Base-by-base conservation (phyloP, 768 basidiomycete genomes). In the Paxillus ammoniavirescens region DNA sequence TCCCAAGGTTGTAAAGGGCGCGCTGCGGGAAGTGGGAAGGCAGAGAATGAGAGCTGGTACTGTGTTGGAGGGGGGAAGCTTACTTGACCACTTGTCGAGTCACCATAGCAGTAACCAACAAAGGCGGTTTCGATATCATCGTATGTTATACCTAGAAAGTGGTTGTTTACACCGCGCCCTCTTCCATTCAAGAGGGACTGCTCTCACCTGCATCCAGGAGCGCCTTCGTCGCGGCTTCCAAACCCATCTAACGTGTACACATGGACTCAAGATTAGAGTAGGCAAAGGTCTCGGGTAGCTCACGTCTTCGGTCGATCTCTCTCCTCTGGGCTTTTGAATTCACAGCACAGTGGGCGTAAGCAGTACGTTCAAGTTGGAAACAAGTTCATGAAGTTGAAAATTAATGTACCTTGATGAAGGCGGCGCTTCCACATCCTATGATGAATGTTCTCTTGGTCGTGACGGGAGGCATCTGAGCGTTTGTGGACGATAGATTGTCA, bases 171-270 rank as follows among this genome's bases (percentile, higher is more conserved):
- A 15, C n/a, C 18, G 33, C 15, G 26, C 43, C 5, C 0, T 13
- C 33, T 37, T 37, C 10, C 21, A 23, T n/a, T 13, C 8, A 9
- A 3, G 21, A 30, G 17, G n/a, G 18, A 42, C 2, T 4, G 42
- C 44, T 17, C 71, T 47, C 47, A 84, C 87, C 88, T 58, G 91
- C 91, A 61, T 94, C 92, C 14, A 93, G 80, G 21, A 93, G 76
- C 0, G 92, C 91, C 61, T 94, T 93, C 1, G 89, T 91, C 1
- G 88, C 82, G 1, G 92, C 92, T 68, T 93, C 92, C 41, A 93
- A 74, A 5, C 90, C 91, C 87, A 93, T 91, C 87, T 91, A 48
- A 18, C 2, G 17, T 15, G 36, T 30, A 17, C 10, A 12, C 5
- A 8, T 35, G 35, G 36, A n/a, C 31, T 42, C 12, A 5, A 43